Percentiles rank a stretch among this genome's conserved stretches.
Conservation (phyloP, 164 flowering plant genomes). For the Dillenia suffruticosa region DNA sequence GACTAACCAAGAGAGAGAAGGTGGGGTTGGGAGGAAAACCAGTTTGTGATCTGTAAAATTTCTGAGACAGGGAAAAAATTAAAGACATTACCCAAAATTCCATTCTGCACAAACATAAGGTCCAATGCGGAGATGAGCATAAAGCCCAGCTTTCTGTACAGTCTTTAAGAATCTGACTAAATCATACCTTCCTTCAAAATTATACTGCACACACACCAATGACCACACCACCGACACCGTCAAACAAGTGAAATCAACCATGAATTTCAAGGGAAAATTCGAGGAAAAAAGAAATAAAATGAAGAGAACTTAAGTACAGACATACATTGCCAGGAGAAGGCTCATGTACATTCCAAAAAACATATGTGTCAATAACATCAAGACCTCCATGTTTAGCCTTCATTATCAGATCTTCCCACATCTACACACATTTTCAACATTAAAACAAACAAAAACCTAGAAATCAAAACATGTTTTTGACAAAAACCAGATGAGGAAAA, state of each 20-base stretch:
- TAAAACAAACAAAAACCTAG: neutral
- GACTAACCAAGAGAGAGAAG: neutral
- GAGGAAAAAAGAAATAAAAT: neutral
- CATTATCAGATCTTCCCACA: slow-evolving; percentile 81
- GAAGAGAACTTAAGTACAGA: neutral
- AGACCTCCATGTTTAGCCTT: slow-evolving; percentile 83
- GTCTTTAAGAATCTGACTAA: slow-evolving; percentile 73
- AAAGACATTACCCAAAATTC: slow-evolving; percentile 67
- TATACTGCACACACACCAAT: slow-evolving; percentile 43
- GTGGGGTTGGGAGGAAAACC: neutral
- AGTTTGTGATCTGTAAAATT: neutral
- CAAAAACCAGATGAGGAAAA: neutral
- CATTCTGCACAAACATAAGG: slow-evolving; percentile 93
- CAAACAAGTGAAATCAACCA: neutral
- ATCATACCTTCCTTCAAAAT: slow-evolving; percentile 84
- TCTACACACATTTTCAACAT: slow-evolving; percentile 27
- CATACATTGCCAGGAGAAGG: slow-evolving; percentile 64
- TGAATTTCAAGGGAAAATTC: neutral
- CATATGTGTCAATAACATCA: slow-evolving; percentile 76
- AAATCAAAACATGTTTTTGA: neutral
- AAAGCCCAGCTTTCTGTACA: slow-evolving; percentile 74
- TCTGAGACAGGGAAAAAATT: neutral
- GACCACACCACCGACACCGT: neutral
- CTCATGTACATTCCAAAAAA: slow-evolving; percentile 87
- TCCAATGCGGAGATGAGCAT: slow-evolving; percentile 83